A percentile compares a stretch with the other conserved stretches of the same genome.
Conservation (phyloP, 345 rosid genomes). For the Melaleuca quinquenervia region DNA sequence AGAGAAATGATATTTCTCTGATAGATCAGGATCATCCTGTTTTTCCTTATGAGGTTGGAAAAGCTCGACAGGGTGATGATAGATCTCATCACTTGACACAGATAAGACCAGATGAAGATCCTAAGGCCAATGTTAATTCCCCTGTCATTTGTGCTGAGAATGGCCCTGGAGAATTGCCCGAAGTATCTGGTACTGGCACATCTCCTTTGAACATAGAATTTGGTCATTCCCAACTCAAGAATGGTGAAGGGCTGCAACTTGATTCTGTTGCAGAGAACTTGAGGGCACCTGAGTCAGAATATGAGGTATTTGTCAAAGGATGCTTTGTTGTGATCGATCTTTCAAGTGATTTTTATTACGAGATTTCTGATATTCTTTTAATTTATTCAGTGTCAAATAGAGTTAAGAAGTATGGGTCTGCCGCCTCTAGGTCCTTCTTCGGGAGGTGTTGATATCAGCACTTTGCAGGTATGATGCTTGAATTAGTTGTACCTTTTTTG, state of each 20-base stretch:
- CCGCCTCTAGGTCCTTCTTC: constrained; percentile 39
- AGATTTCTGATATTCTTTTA: constrained; percentile 7
- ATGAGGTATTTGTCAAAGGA: constrained; percentile 33
- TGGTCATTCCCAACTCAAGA: constrained; percentile 22
- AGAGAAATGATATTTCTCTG: constrained; percentile 37
- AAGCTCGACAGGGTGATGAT: constrained; percentile 17
- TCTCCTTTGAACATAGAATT: constrained; percentile 9
- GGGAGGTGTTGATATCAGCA: constrained; percentile 44
- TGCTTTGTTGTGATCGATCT: neutral
- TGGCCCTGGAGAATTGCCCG: constrained; percentile 18
- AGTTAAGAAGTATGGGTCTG: constrained; percentile 31
- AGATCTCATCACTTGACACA: constrained; percentile 24
- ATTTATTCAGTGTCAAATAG: constrained; percentile 47
- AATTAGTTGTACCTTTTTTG: neutral
- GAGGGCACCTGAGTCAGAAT: constrained; percentile 33
- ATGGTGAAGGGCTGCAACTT: constrained; percentile 53
- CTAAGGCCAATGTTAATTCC: neutral
- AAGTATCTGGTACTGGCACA: constrained; percentile 11
- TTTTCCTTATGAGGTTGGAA: constrained; percentile 19
- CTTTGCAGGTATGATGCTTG: constrained; percentile 56
- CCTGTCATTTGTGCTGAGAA: constrained; percentile 23
- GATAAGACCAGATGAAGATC: constrained; percentile 14
- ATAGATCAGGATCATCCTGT: constrained; percentile 45
- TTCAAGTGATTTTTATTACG: constrained; percentile 10
- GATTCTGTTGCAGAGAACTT: constrained; percentile 56